Evolutionary conservation across 345 rosid genomes (phyloP), one percentile per base, ranked within the genome.

Genomic region (Sonneratia alba): DNA sequence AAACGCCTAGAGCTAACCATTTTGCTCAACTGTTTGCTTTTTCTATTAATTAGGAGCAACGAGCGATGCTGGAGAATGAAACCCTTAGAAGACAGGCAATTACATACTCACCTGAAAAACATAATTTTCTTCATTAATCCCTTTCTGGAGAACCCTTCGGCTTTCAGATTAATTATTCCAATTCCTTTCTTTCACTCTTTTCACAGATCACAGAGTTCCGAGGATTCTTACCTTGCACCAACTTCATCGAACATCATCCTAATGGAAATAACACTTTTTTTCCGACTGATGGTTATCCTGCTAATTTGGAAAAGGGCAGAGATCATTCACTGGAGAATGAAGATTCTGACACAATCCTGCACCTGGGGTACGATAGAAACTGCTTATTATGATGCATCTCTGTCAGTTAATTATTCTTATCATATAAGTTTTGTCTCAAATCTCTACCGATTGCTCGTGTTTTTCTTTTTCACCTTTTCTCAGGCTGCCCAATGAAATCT

Each of bases 291-390:
- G 68, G 79, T 73, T 43, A 73, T 21, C 73, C 72, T 78, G 79
- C 89, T 62, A 90, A 81, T 36, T 72, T 63, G 43, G 82, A 81
- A 4, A 32, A 71, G 36, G 81, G 80, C 36, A 71, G 69, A 49
- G 77, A 77, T 66, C 79, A 78, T 73, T 76, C 82, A 36, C 67
- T 77, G 57, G 89, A 86, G 43, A 86, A 80, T 40, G 88, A 79
- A 74, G 87, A 89, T 77, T 94, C 98, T 67, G 97, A 94, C 84
- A 94, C 96, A 36, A 85, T 90, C 45, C 73, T 94, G 82, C 89
- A 91, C 70, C 78, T 89, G 66, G 97, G 98, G 98, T 91, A 91
- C n/a, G 18, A 4, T 40, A 40, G 43, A 40, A 40, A 40, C 5
- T 40, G 43, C 9, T 4, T 40, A 2, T 40, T 40, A 8, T 40